phyloP scores from a whole-genome alignment of 306 rosid genomes.

The Begonia fuchsioides region DNA sequence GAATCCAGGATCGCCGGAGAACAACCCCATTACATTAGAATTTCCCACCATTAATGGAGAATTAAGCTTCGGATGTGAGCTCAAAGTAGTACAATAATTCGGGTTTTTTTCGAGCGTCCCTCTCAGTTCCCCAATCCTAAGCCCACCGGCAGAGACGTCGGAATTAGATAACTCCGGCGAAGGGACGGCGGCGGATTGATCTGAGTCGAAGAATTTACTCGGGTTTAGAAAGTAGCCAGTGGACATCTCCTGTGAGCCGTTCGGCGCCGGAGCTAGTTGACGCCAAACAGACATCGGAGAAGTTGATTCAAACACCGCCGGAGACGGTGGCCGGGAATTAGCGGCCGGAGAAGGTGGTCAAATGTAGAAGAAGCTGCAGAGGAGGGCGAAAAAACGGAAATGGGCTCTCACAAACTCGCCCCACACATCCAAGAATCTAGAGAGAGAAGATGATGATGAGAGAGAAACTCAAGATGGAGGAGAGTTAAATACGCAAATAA shows the following conservation, averaged over 20 bases:
- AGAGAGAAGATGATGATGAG: too few species aligned
- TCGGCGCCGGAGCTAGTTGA: conserved; percentile 15
- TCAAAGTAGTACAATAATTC: conserved; percentile 46
- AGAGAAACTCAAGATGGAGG: too few species aligned
- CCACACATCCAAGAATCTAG: too few species aligned
- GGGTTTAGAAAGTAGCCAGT: conserved; percentile 42
- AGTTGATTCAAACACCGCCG: conserved; percentile 24
- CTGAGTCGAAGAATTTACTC: conserved; percentile 43
- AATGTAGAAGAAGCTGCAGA: background rate
- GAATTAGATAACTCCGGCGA: conserved; percentile 53
- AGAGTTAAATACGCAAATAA: too few species aligned
- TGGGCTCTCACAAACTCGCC: conserved; percentile 3
- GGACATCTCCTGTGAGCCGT: conserved; percentile 26
- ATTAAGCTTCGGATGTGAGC: conserved; percentile 52
- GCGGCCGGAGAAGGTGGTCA: background rate
- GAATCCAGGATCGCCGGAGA: conserved; percentile 82
- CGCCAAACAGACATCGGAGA: conserved; percentile 44
- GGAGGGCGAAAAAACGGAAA: background rate
- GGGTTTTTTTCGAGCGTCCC: conserved; percentile 57
- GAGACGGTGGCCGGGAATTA: conserved; percentile 4
- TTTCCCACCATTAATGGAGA: conserved; percentile 22
- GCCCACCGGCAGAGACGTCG: conserved; percentile 37
- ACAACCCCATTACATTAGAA: conserved; percentile 48
- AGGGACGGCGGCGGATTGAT: conserved; percentile 56
- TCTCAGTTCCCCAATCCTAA: conserved; percentile 43